These are phyloP conservation scores for Vigna trinervia DNA, from an alignment of 306 rosid genomes.

Conservation along the genomic window DNA sequence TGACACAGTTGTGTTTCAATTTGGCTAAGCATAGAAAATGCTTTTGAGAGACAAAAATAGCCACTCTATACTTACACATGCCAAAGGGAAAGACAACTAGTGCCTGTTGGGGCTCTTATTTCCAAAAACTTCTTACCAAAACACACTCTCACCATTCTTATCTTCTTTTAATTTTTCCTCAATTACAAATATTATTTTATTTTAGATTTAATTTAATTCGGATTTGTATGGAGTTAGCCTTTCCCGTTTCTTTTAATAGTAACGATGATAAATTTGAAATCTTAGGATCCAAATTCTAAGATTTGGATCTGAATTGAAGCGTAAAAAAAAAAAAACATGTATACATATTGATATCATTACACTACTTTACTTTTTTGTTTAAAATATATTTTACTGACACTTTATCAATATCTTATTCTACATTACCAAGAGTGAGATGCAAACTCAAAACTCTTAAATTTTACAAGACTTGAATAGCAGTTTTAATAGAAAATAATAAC, in stretches of 20 bases:
- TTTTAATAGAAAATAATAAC: background rate
- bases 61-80: background rate
- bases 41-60: conserved; percentile 2
- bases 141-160: background rate
- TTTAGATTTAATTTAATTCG: background rate
- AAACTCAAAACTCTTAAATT: too few relatives aligned
- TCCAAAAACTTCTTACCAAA: conserved; percentile 1
- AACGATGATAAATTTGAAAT: too few relatives aligned
- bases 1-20: background rate
- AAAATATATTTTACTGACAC: too few relatives aligned
- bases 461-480: background rate
- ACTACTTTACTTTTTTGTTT: too few relatives aligned
- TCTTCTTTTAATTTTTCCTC: background rate
- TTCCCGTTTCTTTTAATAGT: too few relatives aligned
- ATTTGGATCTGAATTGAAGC: too few relatives aligned
- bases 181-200: background rate
- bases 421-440: too few relatives aligned
- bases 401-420: too few relatives aligned
- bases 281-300: too few relatives aligned
- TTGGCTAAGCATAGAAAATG: background rate
- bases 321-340: too few relatives aligned
- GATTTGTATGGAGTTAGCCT: background rate
- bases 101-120: conserved; percentile 7
- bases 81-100: background rate
- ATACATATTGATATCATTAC: too few relatives aligned